Evolutionary conservation across 768 basidiomycete species (phyloP), one percentile per base, ranked within the genome.

Genomic region (Fomitopsis pulvina): DNA sequence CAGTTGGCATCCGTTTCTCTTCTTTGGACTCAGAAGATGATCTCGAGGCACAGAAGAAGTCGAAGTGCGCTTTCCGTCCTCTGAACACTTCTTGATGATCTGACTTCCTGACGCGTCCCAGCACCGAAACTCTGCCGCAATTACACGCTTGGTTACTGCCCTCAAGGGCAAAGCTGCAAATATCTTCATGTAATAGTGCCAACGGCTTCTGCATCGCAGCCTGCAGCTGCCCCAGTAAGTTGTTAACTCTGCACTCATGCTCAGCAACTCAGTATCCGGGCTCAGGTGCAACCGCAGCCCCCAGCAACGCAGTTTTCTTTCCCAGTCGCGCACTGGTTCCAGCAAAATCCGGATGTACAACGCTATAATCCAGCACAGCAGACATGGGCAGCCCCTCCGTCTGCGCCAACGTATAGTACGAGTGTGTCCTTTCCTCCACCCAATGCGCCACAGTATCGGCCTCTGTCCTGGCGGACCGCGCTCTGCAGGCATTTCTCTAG

Each of bases 401-500:
- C 44, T 8, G 16, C 21, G 10, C 27, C 27, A 26, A 24, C 12
- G 3, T 5, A 21, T 26, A 41, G 21, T n/a, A 21, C 39, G 21
- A 14, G 18, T 18, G 14, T 37, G 14, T 37, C 34, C 4, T 12
- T 37, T 4, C 34, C 34, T 37, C 34, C 34, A 18, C 34, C 34
- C 18, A 6, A 14, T 18, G n/a, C 25, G 9, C 47, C 47, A 12
- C 47, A 40, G 38, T 48, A 39, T 20, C 43, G 57, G 22, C 55
- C 62, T 18, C 42, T 62, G 24, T 65, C 55, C 26, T 68, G 66
- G 60, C 68, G 66, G 48, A 74, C 66, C 22, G 59, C 65, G 9
- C 66, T 71, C 5, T 76, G 72, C 55, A 66, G 66, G 45, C 68
- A 72, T 53, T 73, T 71, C 57, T 54, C 68, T 44, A 68, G 70